A percentile compares a stretch with the other conserved stretches of the same genome.
phyloP scores from a whole-genome alignment of 2,329 filamentous ascomycete species.

The Lachnellula occidentalis region DNA sequence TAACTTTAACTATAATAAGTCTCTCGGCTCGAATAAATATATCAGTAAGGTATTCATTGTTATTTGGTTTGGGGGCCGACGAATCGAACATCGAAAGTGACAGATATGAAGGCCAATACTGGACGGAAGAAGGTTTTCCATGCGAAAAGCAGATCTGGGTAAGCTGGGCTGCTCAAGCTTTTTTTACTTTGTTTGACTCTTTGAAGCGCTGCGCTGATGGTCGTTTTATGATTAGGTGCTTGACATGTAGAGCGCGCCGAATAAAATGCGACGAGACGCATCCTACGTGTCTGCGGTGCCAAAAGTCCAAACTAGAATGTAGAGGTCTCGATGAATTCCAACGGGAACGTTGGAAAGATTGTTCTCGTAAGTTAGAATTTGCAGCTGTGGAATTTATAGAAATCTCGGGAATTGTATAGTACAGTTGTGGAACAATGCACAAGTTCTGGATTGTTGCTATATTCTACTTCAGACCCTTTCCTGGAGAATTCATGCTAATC shows the following conservation, averaged over 20 bases:
- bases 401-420: no score
- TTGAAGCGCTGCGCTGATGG: neutral
- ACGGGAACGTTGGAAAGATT: neutral
- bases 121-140: neutral
- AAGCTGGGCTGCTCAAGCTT: neutral
- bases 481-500: neutral
- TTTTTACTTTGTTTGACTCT: neutral
- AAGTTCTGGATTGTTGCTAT: no score
- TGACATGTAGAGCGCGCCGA: slow-evolving; percentile 1
- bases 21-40: no score
- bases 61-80: no score
- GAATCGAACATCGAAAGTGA: no score
- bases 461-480: no score
- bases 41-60: no score
- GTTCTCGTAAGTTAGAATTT: neutral
- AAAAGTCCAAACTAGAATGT: neutral
- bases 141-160: neutral
- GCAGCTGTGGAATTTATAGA: no score
- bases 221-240: neutral
- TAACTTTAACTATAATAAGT: no score
- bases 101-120: neutral
- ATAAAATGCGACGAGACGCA: slow-evolving; percentile 8
- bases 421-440: no score
- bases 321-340: neutral
- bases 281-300: slow-evolving; percentile 3